These are phyloP conservation scores for Ormosia emarginata DNA, from an alignment of 306 rosid species.

Conservation along the genomic window DNA sequence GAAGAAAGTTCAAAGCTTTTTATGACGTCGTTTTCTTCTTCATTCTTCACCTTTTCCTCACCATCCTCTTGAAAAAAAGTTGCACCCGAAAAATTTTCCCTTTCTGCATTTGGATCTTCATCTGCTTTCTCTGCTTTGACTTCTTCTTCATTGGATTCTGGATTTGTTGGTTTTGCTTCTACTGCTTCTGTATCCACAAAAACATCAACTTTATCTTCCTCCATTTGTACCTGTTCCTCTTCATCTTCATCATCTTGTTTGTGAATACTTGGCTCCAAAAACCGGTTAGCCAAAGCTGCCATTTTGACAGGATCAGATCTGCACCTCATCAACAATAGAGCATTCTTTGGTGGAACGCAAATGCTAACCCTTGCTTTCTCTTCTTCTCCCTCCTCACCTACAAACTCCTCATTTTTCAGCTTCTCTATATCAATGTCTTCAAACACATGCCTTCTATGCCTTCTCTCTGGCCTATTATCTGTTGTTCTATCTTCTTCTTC, in stretches of 20 bases:
- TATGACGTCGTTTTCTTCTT: conserved; percentile 4
- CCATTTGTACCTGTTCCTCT: background rate
- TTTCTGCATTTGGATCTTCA: background rate
- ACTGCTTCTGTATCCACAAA: background rate
- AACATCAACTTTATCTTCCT: conserved; percentile 12
- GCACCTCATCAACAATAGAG: conserved; percentile 87
- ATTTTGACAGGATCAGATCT: conserved; percentile 97
- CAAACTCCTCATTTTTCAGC: background rate
- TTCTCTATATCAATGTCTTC: conserved; percentile 53
- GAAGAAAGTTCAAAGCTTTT: conserved; percentile 13
- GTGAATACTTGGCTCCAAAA: conserved; percentile 63
- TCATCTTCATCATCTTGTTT: conserved; percentile 13
- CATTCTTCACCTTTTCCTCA: background rate
- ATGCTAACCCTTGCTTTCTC: conserved; percentile 59
- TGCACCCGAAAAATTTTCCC: too few species aligned
- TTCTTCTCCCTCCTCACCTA: conserved; percentile 31
- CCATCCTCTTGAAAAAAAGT: too few species aligned
- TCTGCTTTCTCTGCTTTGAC: background rate
- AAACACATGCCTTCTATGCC: conserved; percentile 59
- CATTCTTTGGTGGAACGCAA: conserved; percentile 92
- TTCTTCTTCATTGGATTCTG: conserved; percentile 5
- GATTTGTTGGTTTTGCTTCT: background rate
- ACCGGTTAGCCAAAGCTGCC: conserved; percentile 82
- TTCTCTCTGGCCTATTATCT: conserved; percentile 3
- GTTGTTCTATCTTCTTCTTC: background rate